phyloP scores from a whole-genome alignment of 2,329 filamentous ascomycete genomes.

The Calonectria multiphialidica region DNA sequence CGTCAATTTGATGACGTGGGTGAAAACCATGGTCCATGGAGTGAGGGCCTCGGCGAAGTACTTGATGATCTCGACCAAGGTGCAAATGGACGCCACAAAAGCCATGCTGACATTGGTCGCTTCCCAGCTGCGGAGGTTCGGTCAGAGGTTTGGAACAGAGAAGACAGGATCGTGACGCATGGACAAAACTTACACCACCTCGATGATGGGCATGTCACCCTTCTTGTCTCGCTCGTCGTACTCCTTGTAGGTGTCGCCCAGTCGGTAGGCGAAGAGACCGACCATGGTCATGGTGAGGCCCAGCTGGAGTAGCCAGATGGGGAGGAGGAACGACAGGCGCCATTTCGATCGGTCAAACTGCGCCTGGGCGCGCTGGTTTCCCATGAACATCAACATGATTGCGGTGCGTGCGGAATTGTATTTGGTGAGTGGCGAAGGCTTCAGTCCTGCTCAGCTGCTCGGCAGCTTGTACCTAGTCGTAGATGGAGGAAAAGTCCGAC shows the following conservation, averaged over 20 bases:
- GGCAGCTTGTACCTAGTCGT: conserved; percentile 11
- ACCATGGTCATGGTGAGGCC: conserved; percentile 59
- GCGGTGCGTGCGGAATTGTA: not conserved
- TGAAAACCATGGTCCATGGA: conserved; percentile 66
- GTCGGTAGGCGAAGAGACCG: conserved; percentile 65
- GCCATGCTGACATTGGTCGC: conserved; percentile 64
- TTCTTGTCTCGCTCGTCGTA: conserved; percentile 55
- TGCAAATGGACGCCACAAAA: conserved; percentile 59
- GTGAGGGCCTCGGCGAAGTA: conserved; percentile 64
- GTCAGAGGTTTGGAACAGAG: not conserved
- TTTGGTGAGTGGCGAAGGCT: not conserved
- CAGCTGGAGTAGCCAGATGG: conserved; percentile 64
- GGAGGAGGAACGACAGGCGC: conserved; percentile 60
- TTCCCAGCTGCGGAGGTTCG: conserved; percentile 61
- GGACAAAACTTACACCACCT: conserved; percentile 60
- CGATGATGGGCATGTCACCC: conserved; percentile 56
- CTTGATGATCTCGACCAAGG: conserved; percentile 59
- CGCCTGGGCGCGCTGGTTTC: conserved; percentile 62
- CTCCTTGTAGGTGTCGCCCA: conserved; percentile 59
- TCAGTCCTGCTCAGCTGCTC: conserved; percentile 8
- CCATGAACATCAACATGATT: conserved; percentile 43
- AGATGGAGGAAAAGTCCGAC: not conserved
- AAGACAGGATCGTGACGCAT: conserved; percentile 23
- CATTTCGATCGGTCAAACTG: conserved; percentile 66
- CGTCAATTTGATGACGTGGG: conserved; percentile 62